phyloP scores from a whole-genome alignment of 768 basidiomycete species.

The Macrolepiota dolichaula region DNA sequence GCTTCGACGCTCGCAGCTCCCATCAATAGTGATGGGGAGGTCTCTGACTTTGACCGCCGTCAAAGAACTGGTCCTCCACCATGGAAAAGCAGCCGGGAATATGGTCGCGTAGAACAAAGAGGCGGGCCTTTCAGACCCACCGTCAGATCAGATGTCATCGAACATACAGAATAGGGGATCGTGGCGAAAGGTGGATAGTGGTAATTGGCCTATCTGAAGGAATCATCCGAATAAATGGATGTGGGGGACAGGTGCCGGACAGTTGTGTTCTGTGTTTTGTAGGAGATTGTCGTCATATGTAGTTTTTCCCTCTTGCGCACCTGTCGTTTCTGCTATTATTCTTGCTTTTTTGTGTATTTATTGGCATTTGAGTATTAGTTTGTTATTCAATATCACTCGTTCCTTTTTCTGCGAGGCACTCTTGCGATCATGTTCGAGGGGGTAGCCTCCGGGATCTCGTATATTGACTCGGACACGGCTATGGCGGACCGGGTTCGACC shows the following conservation, averaged over 20 bases:
- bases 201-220: no score
- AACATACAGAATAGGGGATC: not conserved
- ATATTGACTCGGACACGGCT: not conserved
- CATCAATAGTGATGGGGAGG: not conserved
- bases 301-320: no score
- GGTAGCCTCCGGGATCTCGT: no score
- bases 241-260: no score
- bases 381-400: not conserved
- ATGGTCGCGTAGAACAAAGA: not conserved
- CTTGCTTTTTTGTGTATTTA: not conserved
- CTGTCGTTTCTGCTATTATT: no score
- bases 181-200: not conserved
- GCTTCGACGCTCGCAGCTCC: constrained; percentile 1
- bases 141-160: not conserved
- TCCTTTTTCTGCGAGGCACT: no score
- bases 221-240: no score
- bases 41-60: not conserved
- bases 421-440: no score
- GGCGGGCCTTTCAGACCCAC: not conserved
- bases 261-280: no score
- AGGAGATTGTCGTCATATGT: no score
- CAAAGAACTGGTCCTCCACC: not conserved
- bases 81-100: not conserved
- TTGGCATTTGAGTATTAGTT: not conserved
- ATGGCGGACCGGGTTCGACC: not conserved